Conservation (phyloP, 148 eudicot genomes). For the Nyssa sinensis region DNA sequence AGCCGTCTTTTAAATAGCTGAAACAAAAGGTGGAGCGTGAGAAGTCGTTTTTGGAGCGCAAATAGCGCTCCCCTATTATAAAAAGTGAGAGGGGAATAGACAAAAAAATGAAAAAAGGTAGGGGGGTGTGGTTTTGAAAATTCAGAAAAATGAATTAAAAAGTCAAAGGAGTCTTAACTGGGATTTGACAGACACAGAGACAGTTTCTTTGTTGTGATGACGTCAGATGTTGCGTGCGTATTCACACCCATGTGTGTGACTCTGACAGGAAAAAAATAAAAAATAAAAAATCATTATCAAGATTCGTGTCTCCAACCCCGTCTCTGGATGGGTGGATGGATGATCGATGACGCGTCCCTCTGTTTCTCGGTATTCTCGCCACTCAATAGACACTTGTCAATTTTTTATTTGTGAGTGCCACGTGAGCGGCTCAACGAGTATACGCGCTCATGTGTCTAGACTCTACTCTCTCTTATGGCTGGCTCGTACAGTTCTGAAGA, state of each 20-base stretch:
- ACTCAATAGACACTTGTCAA: neutral
- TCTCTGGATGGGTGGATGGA: too few relatives aligned
- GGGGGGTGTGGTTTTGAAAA: neutral
- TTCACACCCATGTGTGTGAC: neutral
- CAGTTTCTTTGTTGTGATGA: neutral
- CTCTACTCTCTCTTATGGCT: too few relatives aligned
- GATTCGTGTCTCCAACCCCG: neutral
- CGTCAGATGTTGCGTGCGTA: neutral
- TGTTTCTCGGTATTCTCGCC: neutral
- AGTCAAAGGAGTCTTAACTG: neutral
- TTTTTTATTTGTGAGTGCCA: too few relatives aligned
- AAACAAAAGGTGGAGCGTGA: too few relatives aligned
- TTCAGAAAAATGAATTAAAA: neutral
- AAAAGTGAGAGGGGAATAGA: too few relatives aligned
- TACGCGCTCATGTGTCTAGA: too few relatives aligned
- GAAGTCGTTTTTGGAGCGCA: too few relatives aligned
- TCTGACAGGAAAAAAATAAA: too few relatives aligned
- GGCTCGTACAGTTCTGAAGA: too few relatives aligned
- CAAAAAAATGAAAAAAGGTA: neutral
- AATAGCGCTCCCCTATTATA: too few relatives aligned
- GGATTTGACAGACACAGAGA: slow-evolving; percentile 1
- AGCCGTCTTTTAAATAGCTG: too few relatives aligned
- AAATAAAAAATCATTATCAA: neutral
- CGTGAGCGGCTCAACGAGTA: too few relatives aligned
- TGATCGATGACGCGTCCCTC: neutral